A percentile compares a stretch with the other conserved stretches of the same genome.
These are phyloP conservation scores for Fusarium continuum DNA, from an alignment of 2,329 filamentous ascomycete species.

Conservation along the genomic window DNA sequence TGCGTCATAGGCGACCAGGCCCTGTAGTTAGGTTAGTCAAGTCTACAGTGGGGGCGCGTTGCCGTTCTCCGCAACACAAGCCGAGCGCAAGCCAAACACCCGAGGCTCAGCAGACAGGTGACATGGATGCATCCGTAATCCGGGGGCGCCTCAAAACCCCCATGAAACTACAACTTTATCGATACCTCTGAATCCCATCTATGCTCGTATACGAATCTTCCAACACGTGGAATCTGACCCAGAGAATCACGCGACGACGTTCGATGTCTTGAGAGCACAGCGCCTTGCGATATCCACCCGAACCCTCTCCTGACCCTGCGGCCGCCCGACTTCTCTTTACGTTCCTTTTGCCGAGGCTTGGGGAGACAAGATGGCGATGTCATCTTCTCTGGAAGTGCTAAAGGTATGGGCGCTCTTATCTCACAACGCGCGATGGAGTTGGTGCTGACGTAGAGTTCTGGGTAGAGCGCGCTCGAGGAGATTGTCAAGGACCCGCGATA, in stretches of 20 bases:
- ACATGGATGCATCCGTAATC: slow-evolving; percentile 21
- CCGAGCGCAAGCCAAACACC: slow-evolving; percentile 33
- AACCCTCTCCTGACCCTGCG: slow-evolving; percentile 18
- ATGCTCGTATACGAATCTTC: slow-evolving; percentile 7
- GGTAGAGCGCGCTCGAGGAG: slow-evolving; percentile 74
- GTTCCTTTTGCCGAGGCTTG: slow-evolving; percentile 36
- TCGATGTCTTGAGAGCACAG: slow-evolving; percentile 23
- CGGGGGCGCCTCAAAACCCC: slow-evolving; percentile 9
- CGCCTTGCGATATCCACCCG: slow-evolving; percentile 6
- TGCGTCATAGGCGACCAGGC: slow-evolving; percentile 32
- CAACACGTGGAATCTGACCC: slow-evolving; percentile 4
- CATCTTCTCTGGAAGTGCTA: slow-evolving; percentile 42
- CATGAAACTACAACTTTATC: slow-evolving; percentile 24
- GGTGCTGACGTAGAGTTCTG: slow-evolving; percentile 16
- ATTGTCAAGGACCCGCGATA: slow-evolving; percentile 84
- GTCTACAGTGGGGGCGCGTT: slow-evolving; percentile 6
- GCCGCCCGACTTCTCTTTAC: slow-evolving; percentile 5
- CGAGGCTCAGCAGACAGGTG: slow-evolving; percentile 36
- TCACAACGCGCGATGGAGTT: not conserved
- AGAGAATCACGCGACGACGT: slow-evolving; percentile 18
- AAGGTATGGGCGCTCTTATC: slow-evolving; percentile 36
- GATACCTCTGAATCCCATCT: slow-evolving; percentile 3
- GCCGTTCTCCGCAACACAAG: slow-evolving; percentile 37
- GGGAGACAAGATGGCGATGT: slow-evolving; percentile 41
- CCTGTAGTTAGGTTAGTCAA: slow-evolving; percentile 9